phyloP scores from a whole-genome alignment of 2,329 filamentous ascomycete species.

The Penicillium sp. region DNA sequence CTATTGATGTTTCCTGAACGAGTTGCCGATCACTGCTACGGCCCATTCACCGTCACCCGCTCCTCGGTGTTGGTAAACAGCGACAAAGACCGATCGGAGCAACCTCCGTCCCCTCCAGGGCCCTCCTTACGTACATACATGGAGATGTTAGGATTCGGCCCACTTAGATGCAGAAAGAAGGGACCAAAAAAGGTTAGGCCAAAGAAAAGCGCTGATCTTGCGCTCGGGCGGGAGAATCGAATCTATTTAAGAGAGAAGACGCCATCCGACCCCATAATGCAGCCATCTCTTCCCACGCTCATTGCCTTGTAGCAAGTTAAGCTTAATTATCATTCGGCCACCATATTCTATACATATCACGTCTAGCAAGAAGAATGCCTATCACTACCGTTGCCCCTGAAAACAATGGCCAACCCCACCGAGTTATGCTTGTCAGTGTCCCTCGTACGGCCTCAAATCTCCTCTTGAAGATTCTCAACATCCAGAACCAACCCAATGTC shows the following conservation, averaged over 20 bases:
- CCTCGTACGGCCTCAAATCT: constrained; percentile 21
- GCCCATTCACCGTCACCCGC: background rate
- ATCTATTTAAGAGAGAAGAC: constrained; percentile 7
- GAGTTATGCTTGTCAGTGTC: constrained; percentile 10
- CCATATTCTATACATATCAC: background rate
- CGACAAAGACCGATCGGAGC: background rate
- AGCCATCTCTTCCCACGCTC: background rate
- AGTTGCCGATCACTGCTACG: background rate
- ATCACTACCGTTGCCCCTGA: too few relatives aligned
- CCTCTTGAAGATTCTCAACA: constrained; percentile 15
- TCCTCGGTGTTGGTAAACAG: background rate
- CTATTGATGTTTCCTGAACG: background rate
- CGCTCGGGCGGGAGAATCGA: background rate
- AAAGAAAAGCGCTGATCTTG: background rate
- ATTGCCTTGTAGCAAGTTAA: constrained; percentile 3
- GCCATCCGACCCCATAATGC: constrained; percentile 4
- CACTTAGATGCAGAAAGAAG: background rate
- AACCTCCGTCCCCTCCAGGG: too few relatives aligned
- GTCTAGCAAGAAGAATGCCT: background rate
- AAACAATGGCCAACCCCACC: background rate
- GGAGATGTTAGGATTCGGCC: too few relatives aligned
- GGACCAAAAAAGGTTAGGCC: background rate
- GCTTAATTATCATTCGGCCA: constrained; percentile 2
- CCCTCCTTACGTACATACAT: too few relatives aligned
- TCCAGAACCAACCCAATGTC: constrained; percentile 15